Percentiles rank a stretch among this genome's conserved stretches.
phyloP scores from a whole-genome alignment of 164 flowering plant genomes.

The Chloranthus sessilifolius region DNA sequence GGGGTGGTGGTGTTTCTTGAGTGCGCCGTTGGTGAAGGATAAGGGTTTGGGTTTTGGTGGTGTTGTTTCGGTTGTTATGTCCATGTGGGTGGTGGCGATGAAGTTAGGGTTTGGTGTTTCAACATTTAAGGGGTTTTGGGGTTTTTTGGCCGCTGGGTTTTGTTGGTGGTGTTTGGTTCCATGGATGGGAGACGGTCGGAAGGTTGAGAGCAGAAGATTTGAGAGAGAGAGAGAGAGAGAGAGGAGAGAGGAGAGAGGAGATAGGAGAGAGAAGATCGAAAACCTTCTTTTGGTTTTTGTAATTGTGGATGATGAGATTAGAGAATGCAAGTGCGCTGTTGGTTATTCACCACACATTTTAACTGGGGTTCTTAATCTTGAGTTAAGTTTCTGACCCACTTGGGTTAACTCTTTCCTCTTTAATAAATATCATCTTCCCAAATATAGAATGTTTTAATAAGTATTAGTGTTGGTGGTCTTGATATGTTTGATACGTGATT shows the following conservation, averaged over 20 bases:
- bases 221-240: conserved; percentile 3
- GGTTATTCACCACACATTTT: conserved; percentile 17
- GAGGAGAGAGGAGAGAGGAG: not conserved
- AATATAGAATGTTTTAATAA: no score
- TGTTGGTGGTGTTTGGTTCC: no score
- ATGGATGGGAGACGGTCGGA: conserved; percentile 13
- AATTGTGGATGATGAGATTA: conserved; percentile 11
- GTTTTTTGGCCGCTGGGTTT: not conserved
- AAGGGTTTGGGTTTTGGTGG: conserved; percentile 2
- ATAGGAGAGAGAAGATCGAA: not conserved
- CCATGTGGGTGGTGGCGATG: conserved; percentile 2
- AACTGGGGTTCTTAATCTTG: conserved; percentile 6
- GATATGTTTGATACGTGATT: no score
- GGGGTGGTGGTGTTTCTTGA: conserved; percentile 28
- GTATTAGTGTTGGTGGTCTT: no score
- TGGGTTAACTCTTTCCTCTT: conserved; percentile 15
- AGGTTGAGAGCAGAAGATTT: conserved; percentile 14
- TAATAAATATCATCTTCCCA: no score
- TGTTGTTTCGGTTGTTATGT: not conserved
- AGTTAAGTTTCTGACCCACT: conserved; percentile 11
- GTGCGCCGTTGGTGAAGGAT: conserved; percentile 40
- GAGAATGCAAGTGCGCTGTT: conserved; percentile 14
- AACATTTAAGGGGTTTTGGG: not conserved
- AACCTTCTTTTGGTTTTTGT: no score
- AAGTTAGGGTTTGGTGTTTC: conserved; percentile 7